Percentiles rank a stretch among this genome's conserved stretches.
phyloP scores from a whole-genome alignment of 1,139 yeast genomes.

The Magnusiomyces tetraspermus region DNA sequence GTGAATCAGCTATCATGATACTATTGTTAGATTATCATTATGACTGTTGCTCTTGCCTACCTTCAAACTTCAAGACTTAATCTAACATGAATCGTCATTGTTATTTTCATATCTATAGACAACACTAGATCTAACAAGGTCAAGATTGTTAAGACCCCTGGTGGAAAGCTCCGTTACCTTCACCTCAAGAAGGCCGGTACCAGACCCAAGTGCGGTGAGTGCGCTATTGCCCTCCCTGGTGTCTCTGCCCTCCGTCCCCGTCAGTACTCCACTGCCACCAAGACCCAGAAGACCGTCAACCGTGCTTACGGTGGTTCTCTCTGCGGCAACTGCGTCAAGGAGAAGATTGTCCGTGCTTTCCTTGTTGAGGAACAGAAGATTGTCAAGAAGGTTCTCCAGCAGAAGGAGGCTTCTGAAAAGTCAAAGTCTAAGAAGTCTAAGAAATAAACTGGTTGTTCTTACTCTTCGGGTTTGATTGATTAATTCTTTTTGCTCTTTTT shows the following conservation, averaged over 20 bases:
- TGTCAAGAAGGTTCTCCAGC: conserved; percentile 96
- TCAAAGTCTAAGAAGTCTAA: conserved; percentile 33
- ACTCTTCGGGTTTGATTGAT: too few relatives aligned
- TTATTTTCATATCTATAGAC: too few relatives aligned
- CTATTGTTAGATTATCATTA: too few relatives aligned
- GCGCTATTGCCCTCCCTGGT: conserved; percentile 87
- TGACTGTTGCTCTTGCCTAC: too few relatives aligned
- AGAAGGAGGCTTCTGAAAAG: conserved; percentile 74
- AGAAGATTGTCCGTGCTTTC: conserved; percentile 98
- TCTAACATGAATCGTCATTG: too few relatives aligned
- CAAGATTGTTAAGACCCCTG: conserved; percentile 99
- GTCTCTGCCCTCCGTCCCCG: conserved; percentile 92
- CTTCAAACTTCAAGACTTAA: too few relatives aligned
- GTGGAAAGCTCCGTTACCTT: conserved; percentile 96
- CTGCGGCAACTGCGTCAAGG: conserved; percentile 98
- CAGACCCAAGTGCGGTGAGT: conserved; percentile 98
- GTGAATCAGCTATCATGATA: too few relatives aligned
- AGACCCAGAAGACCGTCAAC: conserved; percentile 95
- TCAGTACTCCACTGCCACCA: conserved; percentile 88
- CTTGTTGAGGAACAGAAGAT: conserved; percentile 99
- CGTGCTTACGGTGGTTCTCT: conserved; percentile 99
- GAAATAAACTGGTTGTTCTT: conserved; percentile 22
- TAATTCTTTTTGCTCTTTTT: too few relatives aligned
- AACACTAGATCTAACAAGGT: conserved; percentile 99
- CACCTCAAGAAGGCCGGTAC: conserved; percentile 93